Conservation (phyloP, 192 early-diverging fungal species). For the Gaertneriomyces semiglobifer region DNA sequence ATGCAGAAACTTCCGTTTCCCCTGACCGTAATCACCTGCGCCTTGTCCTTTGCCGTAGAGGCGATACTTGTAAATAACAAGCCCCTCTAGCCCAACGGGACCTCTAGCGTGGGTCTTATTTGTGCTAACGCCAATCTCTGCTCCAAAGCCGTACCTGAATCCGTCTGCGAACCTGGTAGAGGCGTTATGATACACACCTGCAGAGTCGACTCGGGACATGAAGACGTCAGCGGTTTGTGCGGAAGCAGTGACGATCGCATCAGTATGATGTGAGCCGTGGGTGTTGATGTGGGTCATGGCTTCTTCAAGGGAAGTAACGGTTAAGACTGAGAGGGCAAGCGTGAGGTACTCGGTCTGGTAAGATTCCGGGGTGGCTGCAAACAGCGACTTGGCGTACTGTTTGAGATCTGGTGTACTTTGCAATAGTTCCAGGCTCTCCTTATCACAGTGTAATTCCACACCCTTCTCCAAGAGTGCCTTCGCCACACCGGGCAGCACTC, state of each 20-base stretch:
- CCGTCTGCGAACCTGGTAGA: conserved; percentile 95
- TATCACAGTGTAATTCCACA: conserved; percentile 63
- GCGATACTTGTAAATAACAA: conserved; percentile 98
- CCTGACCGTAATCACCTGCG: conserved; percentile 74
- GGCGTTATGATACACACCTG: conserved; percentile 98
- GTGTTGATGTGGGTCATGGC: conserved; percentile 93
- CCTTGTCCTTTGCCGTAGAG: conserved; percentile 86
- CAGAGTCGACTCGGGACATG: conserved; percentile 90
- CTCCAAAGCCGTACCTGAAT: conserved; percentile 97
- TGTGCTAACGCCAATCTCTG: conserved; percentile 94
- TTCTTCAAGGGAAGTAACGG: conserved; percentile 66
- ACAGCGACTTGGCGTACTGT: too few species aligned
- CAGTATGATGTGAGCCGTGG: conserved; percentile 94
- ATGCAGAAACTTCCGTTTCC: conserved; percentile 73
- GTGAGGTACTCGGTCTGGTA: conserved; percentile 92
- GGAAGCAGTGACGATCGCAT: conserved; percentile 85
- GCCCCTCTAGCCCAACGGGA: conserved; percentile 93
- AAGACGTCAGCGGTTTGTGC: conserved; percentile 70
- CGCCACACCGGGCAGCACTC: conserved; percentile 49
- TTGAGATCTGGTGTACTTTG: too few species aligned
- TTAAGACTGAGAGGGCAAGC: conserved; percentile 75
- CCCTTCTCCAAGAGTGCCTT: conserved; percentile 54
- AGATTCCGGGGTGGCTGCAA: conserved; percentile 49
- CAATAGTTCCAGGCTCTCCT: conserved; percentile 4
- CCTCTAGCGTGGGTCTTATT: conserved; percentile 99